Evolutionary conservation across 2,329 filamentous ascomycete genomes (phyloP).

Genomic region (Tolypocladium tundrense): DNA sequence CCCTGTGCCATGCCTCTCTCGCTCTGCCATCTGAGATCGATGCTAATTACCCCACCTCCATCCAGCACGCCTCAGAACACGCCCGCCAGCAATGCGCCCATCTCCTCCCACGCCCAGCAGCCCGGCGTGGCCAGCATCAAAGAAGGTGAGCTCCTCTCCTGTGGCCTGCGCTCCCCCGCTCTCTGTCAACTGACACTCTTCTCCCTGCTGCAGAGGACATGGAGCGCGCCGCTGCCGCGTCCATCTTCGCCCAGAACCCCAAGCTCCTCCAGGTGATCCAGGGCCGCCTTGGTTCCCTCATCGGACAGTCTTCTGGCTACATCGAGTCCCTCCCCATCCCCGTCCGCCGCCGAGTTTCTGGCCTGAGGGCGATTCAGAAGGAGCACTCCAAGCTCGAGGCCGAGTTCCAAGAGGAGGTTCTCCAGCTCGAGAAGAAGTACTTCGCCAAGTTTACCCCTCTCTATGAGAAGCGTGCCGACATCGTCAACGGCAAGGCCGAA

Average conservation of each 20-base stretch:
- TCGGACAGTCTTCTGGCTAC: constrained; percentile 93
- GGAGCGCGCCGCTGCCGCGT: constrained; percentile 76
- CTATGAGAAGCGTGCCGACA: constrained; percentile 87
- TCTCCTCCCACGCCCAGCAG: constrained; percentile 94
- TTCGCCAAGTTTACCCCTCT: constrained; percentile 97
- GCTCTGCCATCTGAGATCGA: constrained; percentile 2
- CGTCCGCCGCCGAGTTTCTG: constrained; percentile 87
- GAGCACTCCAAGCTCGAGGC: constrained; percentile 97
- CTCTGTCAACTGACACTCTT: constrained; percentile 8
- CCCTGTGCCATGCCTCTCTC: neutral
- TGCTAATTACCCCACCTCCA: constrained; percentile 37
- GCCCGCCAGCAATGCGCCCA: constrained; percentile 87
- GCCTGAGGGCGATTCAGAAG: constrained; percentile 96
- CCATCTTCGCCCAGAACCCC: constrained; percentile 92
- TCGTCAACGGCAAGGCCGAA: constrained; percentile 80
- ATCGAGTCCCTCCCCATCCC: constrained; percentile 87
- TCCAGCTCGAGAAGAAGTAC: constrained; percentile 98
- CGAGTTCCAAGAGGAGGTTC: constrained; percentile 96
- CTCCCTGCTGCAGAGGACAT: constrained; percentile 60
- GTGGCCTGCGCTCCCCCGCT: neutral
- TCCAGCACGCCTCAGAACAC: constrained; percentile 95
- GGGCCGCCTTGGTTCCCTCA: constrained; percentile 84
- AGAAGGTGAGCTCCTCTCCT: constrained; percentile 60
- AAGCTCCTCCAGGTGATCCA: constrained; percentile 95
- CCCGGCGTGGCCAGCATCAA: constrained; percentile 91